Evolutionary conservation across 306 rosid species (phyloP).

Genomic region (Prunus mira): DNA sequence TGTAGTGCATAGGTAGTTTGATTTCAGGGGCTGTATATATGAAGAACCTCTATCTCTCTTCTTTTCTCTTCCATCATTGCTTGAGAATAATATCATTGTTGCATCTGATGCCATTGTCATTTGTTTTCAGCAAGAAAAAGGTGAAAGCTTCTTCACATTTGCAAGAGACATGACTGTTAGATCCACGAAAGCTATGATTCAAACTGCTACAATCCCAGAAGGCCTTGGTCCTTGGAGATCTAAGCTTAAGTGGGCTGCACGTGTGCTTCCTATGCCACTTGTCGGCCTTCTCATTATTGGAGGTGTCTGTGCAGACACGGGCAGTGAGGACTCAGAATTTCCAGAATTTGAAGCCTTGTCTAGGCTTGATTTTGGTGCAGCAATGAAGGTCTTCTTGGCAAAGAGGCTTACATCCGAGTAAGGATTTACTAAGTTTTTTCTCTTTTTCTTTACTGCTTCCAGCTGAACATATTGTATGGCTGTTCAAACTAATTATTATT

Average conservation of each 20-base stretch:
- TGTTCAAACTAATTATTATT: not conserved
- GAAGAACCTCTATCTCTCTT: no score
- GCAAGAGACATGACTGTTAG: constrained; percentile 85
- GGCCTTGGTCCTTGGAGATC: constrained; percentile 89
- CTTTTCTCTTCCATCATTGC: not conserved
- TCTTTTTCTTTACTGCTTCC: constrained; percentile 7
- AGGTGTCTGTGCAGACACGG: constrained; percentile 67
- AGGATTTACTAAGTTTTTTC: constrained; percentile 18
- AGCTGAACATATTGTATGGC: not conserved
- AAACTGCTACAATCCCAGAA: constrained; percentile 51
- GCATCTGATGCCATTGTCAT: constrained; percentile 15
- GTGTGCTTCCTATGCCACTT: constrained; percentile 96
- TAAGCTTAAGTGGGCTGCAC: constrained; percentile 92
- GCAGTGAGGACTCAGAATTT: constrained; percentile 64
- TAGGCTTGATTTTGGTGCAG: constrained; percentile 88
- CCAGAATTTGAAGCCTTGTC: constrained; percentile 92
- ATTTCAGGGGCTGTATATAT: not conserved
- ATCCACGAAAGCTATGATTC: constrained; percentile 80
- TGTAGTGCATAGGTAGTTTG: not conserved
- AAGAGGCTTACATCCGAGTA: constrained; percentile 82
- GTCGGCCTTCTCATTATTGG: constrained; percentile 84
- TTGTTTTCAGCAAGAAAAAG: constrained; percentile 67
- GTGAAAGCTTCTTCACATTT: constrained; percentile 88
- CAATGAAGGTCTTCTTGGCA: constrained; percentile 90
- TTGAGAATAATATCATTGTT: not conserved